Conservation (phyloP, 2,329 filamentous ascomycete species). For the Claviceps fusiformis region DNA sequence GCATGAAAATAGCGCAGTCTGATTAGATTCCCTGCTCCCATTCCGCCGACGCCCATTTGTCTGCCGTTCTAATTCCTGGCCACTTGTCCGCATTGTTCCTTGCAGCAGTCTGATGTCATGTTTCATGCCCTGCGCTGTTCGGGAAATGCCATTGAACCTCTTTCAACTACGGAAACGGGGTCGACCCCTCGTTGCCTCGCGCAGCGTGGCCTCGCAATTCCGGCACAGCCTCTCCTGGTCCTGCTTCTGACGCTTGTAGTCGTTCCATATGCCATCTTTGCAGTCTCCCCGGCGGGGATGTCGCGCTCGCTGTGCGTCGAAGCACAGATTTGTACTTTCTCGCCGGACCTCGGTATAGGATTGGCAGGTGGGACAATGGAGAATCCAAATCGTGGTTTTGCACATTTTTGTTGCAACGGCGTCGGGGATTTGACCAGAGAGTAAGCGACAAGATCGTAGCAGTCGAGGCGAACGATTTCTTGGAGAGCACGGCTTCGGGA, state of each 20-base stretch:
- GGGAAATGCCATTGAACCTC: too few relatives aligned
- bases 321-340: constrained; percentile 1
- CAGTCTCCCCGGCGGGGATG: constrained; percentile 1
- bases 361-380: neutral
- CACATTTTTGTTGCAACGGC: constrained; percentile 1
- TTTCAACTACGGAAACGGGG: neutral
- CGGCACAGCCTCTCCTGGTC: neutral
- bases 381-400: neutral
- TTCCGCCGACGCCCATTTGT: too few relatives aligned
- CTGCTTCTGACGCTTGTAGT: neutral
- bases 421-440: too few relatives aligned
- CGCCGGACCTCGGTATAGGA: neutral
- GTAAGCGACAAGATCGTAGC: too few relatives aligned
- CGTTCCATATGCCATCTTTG: constrained; percentile 2
- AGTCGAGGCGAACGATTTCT: too few relatives aligned
- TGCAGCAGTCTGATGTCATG: neutral
- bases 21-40: neutral
- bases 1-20: neutral
- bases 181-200: neutral
- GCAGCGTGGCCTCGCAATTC: neutral
- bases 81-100: neutral
- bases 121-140: neutral
- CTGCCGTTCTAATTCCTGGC: neutral
- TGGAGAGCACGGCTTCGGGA: too few relatives aligned
- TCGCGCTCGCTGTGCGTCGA: constrained; percentile 1